Evolutionary conservation across 192 early-diverging fungal genomes (phyloP).

Genomic region (Dissophora globulifera): DNA sequence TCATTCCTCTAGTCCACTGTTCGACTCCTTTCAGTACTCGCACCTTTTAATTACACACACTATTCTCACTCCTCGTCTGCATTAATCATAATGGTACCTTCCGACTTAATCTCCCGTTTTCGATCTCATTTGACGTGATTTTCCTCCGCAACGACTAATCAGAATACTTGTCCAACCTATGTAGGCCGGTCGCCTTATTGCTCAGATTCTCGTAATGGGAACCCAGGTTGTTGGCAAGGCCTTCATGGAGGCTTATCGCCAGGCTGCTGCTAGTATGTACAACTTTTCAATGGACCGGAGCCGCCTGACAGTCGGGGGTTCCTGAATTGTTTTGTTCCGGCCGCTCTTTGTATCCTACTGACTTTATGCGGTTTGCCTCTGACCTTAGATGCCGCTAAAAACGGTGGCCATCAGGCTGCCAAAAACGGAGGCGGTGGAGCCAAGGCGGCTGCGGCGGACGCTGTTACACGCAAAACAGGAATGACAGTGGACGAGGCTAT

Average conservation of each 20-base stretch:
- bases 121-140: too few relatives aligned
- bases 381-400: conserved; percentile 68
- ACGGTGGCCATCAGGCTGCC: conserved; percentile 70
- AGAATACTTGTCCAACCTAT: background rate
- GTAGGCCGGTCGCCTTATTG: conserved; percentile 76
- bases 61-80: too few relatives aligned
- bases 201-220: conserved; percentile 81
- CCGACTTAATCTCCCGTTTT: too few relatives aligned
- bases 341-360: background rate
- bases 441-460: conserved; percentile 73
- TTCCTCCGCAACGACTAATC: too few relatives aligned
- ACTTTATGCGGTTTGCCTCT: background rate
- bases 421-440: conserved; percentile 39
- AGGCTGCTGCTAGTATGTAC: conserved; percentile 84
- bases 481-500: conserved; percentile 91
- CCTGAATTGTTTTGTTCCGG: too few relatives aligned
- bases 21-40: too few relatives aligned
- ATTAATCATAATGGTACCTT: too few relatives aligned
- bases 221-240: conserved; percentile 88
- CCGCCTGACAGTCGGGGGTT: too few relatives aligned
- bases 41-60: too few relatives aligned
- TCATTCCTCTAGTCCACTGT: too few relatives aligned
- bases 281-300: background rate
- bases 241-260: conserved; percentile 92
- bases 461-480: conserved; percentile 78